Conservation (phyloP, 805 yeast genomes). For the Starmerella powellii region DNA sequence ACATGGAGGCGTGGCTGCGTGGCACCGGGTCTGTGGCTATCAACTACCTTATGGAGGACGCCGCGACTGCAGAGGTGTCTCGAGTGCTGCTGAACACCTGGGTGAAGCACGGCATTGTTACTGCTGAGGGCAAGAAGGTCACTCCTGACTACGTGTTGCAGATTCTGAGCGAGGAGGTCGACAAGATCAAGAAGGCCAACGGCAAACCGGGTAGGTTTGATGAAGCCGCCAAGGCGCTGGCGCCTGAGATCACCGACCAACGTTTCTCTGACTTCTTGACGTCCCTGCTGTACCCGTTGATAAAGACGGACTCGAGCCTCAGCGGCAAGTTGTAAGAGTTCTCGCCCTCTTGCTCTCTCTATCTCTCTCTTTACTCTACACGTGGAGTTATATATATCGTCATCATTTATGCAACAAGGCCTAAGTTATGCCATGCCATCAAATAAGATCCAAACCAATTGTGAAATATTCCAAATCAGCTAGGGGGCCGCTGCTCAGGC, state of each 20-base stretch:
- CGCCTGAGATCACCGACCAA: slow-evolving; percentile 54
- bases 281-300: slow-evolving; percentile 45
- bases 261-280: slow-evolving; percentile 56
- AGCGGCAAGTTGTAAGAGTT: slow-evolving; percentile 22
- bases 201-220: slow-evolving; percentile 40
- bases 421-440: no score
- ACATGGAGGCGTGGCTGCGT: slow-evolving; percentile 64
- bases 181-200: slow-evolving; percentile 38
- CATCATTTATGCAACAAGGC: no score
- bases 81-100: slow-evolving; percentile 64
- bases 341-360: not conserved
- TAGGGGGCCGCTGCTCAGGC: no score
- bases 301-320: slow-evolving; percentile 29
- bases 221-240: slow-evolving; percentile 45
- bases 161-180: slow-evolving; percentile 45
- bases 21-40: slow-evolving; percentile 65
- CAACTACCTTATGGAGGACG: slow-evolving; percentile 66
- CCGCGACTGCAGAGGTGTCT: slow-evolving; percentile 70
- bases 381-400: not conserved
- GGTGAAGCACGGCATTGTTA: slow-evolving; percentile 50
- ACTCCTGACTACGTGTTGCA: slow-evolving; percentile 40
- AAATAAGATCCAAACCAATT: no score
- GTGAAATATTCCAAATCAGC: no score
- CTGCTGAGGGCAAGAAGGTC: slow-evolving; percentile 44
- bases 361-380: not conserved